phyloP scores from a whole-genome alignment of 768 basidiomycete species.

The Lactifluus piperatus region DNA sequence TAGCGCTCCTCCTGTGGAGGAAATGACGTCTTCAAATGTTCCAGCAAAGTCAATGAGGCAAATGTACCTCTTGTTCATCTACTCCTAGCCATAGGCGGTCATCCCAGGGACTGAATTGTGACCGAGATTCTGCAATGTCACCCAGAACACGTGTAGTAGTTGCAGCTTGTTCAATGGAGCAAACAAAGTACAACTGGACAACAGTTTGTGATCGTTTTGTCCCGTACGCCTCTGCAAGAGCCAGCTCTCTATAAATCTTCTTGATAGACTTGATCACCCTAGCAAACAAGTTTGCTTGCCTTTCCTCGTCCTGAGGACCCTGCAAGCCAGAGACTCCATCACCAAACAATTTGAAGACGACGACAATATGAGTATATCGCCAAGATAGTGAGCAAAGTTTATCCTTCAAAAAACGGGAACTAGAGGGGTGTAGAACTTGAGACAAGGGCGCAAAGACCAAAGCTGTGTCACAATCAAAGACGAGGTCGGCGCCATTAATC shows the following conservation, averaged over 20 bases:
- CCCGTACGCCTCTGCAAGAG: slow-evolving; percentile 51
- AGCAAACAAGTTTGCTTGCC: not conserved
- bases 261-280: slow-evolving; percentile 55
- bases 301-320: slow-evolving; percentile 31
- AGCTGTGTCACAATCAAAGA: slow-evolving; percentile 55
- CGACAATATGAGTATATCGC: slow-evolving; percentile 44
- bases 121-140: slow-evolving; percentile 44
- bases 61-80: slow-evolving; percentile 41
- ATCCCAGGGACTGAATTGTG: slow-evolving; percentile 36
- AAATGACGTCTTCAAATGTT: not conserved
- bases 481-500: slow-evolving; percentile 54
- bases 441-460: slow-evolving; percentile 41
- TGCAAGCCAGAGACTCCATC: slow-evolving; percentile 36
- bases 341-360: slow-evolving; percentile 41
- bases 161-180: slow-evolving; percentile 50
- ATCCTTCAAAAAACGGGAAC: slow-evolving; percentile 36
- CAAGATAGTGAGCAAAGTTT: slow-evolving; percentile 51
- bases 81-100: slow-evolving; percentile 47
- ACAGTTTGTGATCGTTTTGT: slow-evolving; percentile 37
- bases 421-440: slow-evolving; percentile 36
- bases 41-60: not conserved
- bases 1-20: slow-evolving; percentile 48
- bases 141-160: slow-evolving; percentile 47
- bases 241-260: slow-evolving; percentile 54
- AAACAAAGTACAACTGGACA: slow-evolving; percentile 55